These are phyloP conservation scores for Caloboletus firmus DNA, from an alignment of 1,284 basidiomycete species.

Conservation along the genomic window DNA sequence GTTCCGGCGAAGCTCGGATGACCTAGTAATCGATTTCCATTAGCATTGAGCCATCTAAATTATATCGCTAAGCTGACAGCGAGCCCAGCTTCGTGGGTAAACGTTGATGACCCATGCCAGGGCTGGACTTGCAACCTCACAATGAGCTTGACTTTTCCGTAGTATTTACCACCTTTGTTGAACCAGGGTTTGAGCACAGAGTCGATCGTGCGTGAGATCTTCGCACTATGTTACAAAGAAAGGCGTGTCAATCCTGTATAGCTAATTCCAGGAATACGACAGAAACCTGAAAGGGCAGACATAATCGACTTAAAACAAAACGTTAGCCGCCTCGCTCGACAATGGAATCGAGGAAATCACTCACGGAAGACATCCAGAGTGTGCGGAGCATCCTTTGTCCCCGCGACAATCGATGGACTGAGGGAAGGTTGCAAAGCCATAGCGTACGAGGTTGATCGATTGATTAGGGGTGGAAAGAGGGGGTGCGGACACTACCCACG, in stretches of 20 bases:
- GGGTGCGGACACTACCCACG: not conserved
- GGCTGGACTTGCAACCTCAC: conserved; percentile 82
- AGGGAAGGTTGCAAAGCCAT: conserved; percentile 88
- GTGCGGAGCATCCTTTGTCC: conserved; percentile 67
- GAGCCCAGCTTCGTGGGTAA: conserved; percentile 79
- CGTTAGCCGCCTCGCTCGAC: not conserved
- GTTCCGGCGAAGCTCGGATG: conserved; percentile 64
- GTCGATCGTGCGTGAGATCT: conserved; percentile 61
- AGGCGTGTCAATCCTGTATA: not conserved
- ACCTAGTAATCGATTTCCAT: conserved; percentile 42
- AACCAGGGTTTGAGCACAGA: conserved; percentile 59
- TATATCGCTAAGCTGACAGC: conserved; percentile 51
- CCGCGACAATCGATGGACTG: conserved; percentile 69
- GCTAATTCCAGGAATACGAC: not conserved
- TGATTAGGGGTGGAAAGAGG: not conserved
- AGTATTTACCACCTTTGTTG: conserved; percentile 64
- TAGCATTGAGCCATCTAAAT: not conserved
- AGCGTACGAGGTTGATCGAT: not conserved
- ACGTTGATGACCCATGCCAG: conserved; percentile 76
- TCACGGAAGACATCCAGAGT: conserved; percentile 82
- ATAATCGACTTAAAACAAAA: conserved; percentile 65
- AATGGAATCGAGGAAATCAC: conserved; percentile 23
- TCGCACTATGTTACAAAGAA: conserved; percentile 50
- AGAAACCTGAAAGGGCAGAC: conserved; percentile 81
- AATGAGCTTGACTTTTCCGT: conserved; percentile 77